Conservation (phyloP, 306 rosid species). For the Canavalia ensiformis region DNA sequence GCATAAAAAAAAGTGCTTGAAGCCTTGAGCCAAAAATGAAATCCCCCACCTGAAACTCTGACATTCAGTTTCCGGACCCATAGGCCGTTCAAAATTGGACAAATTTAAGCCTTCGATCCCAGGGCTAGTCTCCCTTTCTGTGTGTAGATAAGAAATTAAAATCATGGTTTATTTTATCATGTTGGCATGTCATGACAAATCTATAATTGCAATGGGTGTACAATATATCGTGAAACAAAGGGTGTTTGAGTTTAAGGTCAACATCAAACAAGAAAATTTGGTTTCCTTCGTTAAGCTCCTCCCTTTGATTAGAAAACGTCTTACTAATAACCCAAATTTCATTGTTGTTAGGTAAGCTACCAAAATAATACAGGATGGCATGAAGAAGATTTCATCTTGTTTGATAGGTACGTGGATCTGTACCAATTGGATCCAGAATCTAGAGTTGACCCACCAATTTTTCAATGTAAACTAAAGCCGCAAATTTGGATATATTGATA, state of each 20-base stretch:
- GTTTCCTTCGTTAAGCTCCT: constrained; percentile 1
- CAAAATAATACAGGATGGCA: constrained; percentile 53
- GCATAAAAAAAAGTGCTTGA: not conserved
- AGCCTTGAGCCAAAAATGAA: constrained; percentile 30
- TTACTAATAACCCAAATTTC: constrained; percentile 38
- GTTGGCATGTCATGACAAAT: constrained; percentile 10
- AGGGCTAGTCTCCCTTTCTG: constrained; percentile 72
- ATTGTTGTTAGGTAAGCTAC: constrained; percentile 78
- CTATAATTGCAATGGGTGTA: constrained; percentile 30
- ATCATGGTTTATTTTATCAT: constrained; percentile 28
- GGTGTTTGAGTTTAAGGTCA: constrained; percentile 43
- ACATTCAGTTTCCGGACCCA: constrained; percentile 60
- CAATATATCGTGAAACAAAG: constrained; percentile 40
- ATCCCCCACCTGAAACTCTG: constrained; percentile 69
- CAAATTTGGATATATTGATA: not conserved
- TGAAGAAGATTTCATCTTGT: constrained; percentile 32
- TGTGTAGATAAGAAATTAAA: constrained; percentile 40
- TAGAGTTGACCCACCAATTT: constrained; percentile 41
- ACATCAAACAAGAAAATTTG: constrained; percentile 45
- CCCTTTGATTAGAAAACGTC: constrained; percentile 38
- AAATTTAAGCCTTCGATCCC: constrained; percentile 82
- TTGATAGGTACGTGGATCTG: constrained; percentile 50
- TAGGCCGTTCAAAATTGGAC: constrained; percentile 65
- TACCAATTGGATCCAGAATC: constrained; percentile 42
- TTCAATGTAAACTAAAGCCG: constrained; percentile 27